These are phyloP conservation scores for Dothidotthia symphoricarpi DNA, from an alignment of 2,329 filamentous ascomycete genomes.

Conservation along the genomic window DNA sequence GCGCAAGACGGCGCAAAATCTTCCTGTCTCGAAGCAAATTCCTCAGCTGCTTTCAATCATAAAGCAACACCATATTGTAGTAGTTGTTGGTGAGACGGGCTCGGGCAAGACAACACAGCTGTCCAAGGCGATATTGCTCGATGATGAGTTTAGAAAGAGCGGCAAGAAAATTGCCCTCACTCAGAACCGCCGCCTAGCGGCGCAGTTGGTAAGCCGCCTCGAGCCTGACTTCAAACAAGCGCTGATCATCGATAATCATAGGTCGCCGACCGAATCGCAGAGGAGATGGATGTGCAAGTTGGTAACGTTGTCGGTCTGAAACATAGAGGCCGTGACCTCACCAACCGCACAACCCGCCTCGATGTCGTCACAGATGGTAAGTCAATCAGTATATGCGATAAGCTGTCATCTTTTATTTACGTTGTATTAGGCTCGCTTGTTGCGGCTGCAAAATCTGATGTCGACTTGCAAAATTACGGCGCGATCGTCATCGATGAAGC, in stretches of 20 bases:
- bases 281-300: constrained; percentile 1
- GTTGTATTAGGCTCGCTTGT: too few species aligned
- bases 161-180: constrained; percentile 1
- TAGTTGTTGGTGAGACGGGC: neutral
- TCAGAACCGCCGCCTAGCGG: constrained; percentile 1
- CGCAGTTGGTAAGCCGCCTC: neutral
- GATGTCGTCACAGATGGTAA: too few species aligned
- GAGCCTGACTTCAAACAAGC: neutral
- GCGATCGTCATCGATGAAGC: too few species aligned
- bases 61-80: constrained; percentile 1
- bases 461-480: too few species aligned
- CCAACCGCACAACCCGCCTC: too few species aligned
- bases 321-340: too few species aligned
- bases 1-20: too few species aligned
- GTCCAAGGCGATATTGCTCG: neutral
- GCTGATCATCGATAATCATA: constrained; percentile 1
- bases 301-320: neutral
- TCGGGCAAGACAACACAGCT: constrained; percentile 1
- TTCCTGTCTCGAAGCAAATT: too few species aligned
- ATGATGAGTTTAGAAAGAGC: constrained; percentile 1
- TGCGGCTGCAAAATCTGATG: too few species aligned
- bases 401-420: too few species aligned
- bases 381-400: too few species aligned
- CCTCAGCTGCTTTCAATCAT: too few species aligned
- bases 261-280: neutral